Percentiles rank a stretch among this genome's conserved stretches.
Evolutionary conservation across 179 eudicot genomes (phyloP).

Genomic region (Dionaea muscipula): DNA sequence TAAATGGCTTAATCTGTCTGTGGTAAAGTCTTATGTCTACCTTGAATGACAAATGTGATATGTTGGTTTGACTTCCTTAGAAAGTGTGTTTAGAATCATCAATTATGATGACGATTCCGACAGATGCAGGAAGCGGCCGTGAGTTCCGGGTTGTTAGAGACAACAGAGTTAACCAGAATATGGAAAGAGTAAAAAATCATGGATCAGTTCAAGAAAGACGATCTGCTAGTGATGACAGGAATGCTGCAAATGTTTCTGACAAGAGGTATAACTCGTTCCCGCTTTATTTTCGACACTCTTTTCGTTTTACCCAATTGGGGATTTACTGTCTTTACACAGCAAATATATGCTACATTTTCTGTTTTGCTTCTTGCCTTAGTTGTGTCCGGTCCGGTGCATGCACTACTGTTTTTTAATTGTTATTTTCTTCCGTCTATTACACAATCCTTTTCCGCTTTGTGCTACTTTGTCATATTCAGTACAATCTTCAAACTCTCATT

Average conservation of each 20-base stretch:
- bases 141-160: constrained; percentile 91
- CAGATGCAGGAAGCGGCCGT: constrained; percentile 39
- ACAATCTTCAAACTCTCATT: not conserved
- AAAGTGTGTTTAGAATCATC: not conserved
- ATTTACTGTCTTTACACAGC: not conserved
- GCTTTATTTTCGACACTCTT: not conserved
- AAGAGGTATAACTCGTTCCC: constrained; percentile 35
- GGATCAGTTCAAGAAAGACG: constrained; percentile 20
- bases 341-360: not conserved
- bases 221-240: constrained; percentile 24
- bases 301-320: not conserved
- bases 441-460: not conserved
- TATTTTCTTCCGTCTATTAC: too few relatives aligned
- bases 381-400: too few relatives aligned
- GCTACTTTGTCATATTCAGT: not conserved
- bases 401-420: too few relatives aligned
- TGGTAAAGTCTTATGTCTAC: too few relatives aligned
- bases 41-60: too few relatives aligned
- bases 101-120: not conserved
- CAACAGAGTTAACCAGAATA: constrained; percentile 53
- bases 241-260: constrained; percentile 19
- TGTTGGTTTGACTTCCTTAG: not conserved
- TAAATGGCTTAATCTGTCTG: too few relatives aligned
- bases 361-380: too few relatives aligned
- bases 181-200: constrained; percentile 33